phyloP scores from a whole-genome alignment of 257 asterid genomes.

The Rauvolfia tetraphylla region DNA sequence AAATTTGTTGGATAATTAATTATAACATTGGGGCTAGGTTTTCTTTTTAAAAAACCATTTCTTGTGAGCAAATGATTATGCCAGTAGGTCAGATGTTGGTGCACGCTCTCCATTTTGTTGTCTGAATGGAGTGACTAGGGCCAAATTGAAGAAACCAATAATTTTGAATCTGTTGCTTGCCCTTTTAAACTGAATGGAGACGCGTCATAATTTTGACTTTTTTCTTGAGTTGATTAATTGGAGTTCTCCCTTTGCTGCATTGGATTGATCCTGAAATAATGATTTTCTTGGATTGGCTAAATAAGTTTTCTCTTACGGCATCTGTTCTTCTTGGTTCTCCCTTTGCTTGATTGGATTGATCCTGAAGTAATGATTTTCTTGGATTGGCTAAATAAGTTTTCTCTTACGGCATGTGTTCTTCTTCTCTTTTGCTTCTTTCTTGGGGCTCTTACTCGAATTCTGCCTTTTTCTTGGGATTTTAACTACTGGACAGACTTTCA shows the following conservation, averaged over 20 bases:
- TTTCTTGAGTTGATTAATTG: not conserved
- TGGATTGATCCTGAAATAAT: not conserved
- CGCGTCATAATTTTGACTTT: not conserved
- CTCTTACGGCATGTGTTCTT: not conserved
- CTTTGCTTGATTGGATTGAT: not conserved
- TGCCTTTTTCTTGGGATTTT: not conserved
- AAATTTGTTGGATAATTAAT: not conserved
- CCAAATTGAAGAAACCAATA: not conserved
- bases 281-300: not conserved
- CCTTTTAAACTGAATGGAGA: not conserved
- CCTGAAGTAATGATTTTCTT: not conserved
- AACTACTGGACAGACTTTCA: not conserved
- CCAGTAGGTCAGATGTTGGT: not conserved
- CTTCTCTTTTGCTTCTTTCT: not conserved
- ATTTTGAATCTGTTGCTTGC: not conserved
- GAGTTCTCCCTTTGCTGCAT: not conserved
- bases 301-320: no score
- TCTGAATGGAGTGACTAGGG: not conserved
- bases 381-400: not conserved
- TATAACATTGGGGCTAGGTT: not conserved
- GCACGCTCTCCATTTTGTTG: not conserved
- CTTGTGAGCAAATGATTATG: not conserved
- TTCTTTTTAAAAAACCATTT: no score
- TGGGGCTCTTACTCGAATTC: not conserved
- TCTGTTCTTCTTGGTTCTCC: no score